phyloP scores from a whole-genome alignment of 2,329 filamentous ascomycete genomes.

The Moelleriella libera region DNA sequence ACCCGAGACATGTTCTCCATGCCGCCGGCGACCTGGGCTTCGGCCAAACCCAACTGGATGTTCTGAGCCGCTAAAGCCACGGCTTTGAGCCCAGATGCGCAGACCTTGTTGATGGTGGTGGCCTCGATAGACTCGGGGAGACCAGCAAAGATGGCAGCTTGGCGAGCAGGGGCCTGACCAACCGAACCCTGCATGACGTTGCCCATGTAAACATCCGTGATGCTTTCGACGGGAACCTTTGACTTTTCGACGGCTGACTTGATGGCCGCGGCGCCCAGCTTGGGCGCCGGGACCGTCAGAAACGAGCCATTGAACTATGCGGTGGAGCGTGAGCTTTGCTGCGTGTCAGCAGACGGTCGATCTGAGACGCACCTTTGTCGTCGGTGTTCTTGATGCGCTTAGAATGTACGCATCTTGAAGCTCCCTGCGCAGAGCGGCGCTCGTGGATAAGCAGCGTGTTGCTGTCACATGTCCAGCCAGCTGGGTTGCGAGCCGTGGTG shows the following conservation, averaged over 20 bases:
- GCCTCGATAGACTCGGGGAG: conserved; percentile 72
- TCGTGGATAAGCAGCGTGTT: conserved; percentile 32
- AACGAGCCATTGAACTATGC: conserved; percentile 86
- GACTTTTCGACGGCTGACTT: conserved; percentile 82
- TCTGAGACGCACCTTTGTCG: conserved; percentile 52
- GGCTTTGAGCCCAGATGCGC: conserved; percentile 86
- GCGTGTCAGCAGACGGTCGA: neutral
- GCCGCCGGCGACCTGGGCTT: conserved; percentile 82
- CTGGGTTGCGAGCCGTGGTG: conserved; percentile 18
- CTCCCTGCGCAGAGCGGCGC: conserved; percentile 39
- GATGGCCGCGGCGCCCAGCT: conserved; percentile 82
- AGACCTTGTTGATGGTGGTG: conserved; percentile 95
- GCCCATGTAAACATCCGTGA: conserved; percentile 94
- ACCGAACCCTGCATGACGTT: conserved; percentile 77
- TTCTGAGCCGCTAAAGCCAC: conserved; percentile 84
- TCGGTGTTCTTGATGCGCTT: conserved; percentile 79
- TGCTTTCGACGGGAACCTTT: conserved; percentile 62
- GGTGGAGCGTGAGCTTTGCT: too few species aligned
- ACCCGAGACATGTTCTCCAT: conserved; percentile 98
- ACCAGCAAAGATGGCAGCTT: conserved; percentile 80
- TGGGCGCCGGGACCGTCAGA: conserved; percentile 67
- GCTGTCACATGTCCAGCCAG: conserved; percentile 25
- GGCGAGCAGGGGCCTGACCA: conserved; percentile 83
- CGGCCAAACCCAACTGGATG: conserved; percentile 79
- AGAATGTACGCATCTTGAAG: conserved; percentile 89